Evolutionary conservation across 176 grass and related monocot genomes (phyloP).

Genomic region (Dendrocalamus sinicus): DNA sequence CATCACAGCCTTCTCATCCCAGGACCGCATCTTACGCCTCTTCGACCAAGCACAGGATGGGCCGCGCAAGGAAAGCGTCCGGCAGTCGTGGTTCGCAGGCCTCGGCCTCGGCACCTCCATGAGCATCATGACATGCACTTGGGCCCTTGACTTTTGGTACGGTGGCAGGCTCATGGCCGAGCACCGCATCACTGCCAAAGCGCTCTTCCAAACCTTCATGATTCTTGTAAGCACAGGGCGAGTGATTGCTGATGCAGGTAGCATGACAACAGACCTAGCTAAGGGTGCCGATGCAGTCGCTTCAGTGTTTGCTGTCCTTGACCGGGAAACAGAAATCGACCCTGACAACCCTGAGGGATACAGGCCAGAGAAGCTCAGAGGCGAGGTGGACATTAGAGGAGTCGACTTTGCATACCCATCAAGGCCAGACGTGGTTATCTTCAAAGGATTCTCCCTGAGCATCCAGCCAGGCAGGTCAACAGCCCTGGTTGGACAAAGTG

Average conservation of each 20-base stretch:
- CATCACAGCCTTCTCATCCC: constrained; percentile 96
- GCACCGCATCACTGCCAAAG: constrained; percentile 69
- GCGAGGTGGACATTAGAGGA: constrained; percentile 76
- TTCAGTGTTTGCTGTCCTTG: constrained; percentile 89
- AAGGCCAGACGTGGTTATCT: constrained; percentile 72
- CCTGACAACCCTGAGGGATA: constrained; percentile 71
- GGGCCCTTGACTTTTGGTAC: constrained; percentile 98
- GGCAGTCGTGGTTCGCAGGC: constrained; percentile 89
- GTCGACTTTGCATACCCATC: constrained; percentile 86
- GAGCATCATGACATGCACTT: constrained; percentile 83
- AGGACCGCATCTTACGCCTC: constrained; percentile 74
- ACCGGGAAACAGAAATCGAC: constrained; percentile 76
- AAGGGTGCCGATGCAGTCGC: constrained; percentile 88
- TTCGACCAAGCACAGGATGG: constrained; percentile 77
- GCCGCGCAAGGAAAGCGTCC: constrained; percentile 74
- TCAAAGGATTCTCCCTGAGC: constrained; percentile 83
- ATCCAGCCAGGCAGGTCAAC: constrained; percentile 88
- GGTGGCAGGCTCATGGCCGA: constrained; percentile 75
- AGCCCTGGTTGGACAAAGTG: constrained; percentile 91
- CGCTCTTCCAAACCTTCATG: constrained; percentile 95
- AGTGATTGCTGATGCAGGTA: constrained; percentile 94
- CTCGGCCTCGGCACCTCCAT: constrained; percentile 81
- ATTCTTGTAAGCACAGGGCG: constrained; percentile 94
- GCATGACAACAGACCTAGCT: constrained; percentile 94
- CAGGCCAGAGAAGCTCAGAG: constrained; percentile 64